A percentile compares a stretch with the other conserved stretches of the same genome.
phyloP scores from a whole-genome alignment of 2,329 filamentous ascomycete genomes.

The Metarhizium brunneum region DNA sequence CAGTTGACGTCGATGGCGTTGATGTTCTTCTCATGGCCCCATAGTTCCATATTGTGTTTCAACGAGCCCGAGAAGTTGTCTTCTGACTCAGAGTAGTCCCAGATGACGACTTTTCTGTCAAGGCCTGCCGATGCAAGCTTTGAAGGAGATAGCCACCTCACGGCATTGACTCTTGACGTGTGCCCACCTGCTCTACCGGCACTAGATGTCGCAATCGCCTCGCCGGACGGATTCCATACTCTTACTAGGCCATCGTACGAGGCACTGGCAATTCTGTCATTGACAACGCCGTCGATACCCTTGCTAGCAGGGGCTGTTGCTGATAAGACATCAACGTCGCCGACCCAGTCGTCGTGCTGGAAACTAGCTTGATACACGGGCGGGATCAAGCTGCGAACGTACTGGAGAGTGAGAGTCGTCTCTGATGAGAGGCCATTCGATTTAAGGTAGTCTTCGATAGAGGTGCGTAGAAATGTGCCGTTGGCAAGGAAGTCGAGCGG shows the following conservation, averaged over 20 bases:
- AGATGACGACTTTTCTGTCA: conserved; percentile 78
- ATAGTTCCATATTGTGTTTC: conserved; percentile 69
- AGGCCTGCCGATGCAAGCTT: conserved; percentile 76
- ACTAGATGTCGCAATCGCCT: conserved; percentile 69
- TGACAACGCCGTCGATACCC: conserved; percentile 25
- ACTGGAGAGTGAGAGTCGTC: conserved; percentile 79
- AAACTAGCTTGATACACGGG: conserved; percentile 86
- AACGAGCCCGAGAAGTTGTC: conserved; percentile 53
- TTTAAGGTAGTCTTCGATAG: conserved; percentile 82
- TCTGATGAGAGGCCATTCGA: conserved; percentile 82
- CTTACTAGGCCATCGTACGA: conserved; percentile 85
- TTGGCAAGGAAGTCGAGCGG: conserved; percentile 95
- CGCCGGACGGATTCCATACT: conserved; percentile 84
- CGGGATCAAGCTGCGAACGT: conserved; percentile 83
- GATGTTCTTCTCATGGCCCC: conserved; percentile 69
- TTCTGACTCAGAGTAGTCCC: conserved; percentile 70
- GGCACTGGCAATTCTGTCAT: conserved; percentile 67
- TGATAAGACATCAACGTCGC: conserved; percentile 74
- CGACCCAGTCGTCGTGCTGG: conserved; percentile 97
- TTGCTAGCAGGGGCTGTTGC: conserved; percentile 50
- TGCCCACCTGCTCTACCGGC: conserved; percentile 62
- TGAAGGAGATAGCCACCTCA: conserved; percentile 68
- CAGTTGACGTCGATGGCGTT: conserved; percentile 67
- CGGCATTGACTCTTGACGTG: conserved; percentile 68
- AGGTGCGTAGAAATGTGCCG: conserved; percentile 81